phyloP scores from a whole-genome alignment of 1,284 basidiomycete genomes.

The Meripilus lineatus region DNA sequence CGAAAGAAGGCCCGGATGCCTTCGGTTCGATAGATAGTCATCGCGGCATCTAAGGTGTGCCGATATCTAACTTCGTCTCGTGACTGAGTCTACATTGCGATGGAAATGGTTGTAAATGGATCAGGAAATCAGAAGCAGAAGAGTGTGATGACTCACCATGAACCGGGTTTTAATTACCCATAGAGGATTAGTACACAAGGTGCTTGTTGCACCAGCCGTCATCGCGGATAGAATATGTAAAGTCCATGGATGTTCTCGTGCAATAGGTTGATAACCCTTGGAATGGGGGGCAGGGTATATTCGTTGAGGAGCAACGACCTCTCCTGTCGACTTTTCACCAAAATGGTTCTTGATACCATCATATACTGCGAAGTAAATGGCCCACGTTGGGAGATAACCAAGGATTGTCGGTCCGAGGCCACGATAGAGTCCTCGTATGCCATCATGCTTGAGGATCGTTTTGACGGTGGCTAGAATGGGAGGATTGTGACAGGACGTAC shows the following conservation, averaged over 20 bases:
- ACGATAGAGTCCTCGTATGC: constrained; percentile 85
- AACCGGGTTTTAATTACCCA: constrained; percentile 98
- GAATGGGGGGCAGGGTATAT: constrained; percentile 77
- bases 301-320: constrained; percentile 25
- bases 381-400: constrained; percentile 96
- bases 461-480: constrained; percentile 58
- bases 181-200: constrained; percentile 86
- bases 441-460: constrained; percentile 69
- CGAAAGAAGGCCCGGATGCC: constrained; percentile 87
- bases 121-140: background rate
- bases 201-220: constrained; percentile 87
- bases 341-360: constrained; percentile 86
- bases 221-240: constrained; percentile 90
- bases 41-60: constrained; percentile 84
- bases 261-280: constrained; percentile 74
- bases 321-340: constrained; percentile 57
- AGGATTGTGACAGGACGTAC: constrained; percentile 16
- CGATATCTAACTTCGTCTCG: constrained; percentile 72
- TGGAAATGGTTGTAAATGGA: constrained; percentile 3
- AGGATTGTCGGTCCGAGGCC: constrained; percentile 94
- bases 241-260: constrained; percentile 75
- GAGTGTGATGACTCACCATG: constrained; percentile 71
- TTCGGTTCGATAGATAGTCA: constrained; percentile 83
- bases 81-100: constrained; percentile 65
- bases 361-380: constrained; percentile 97